Conservation (phyloP, 1,284 basidiomycete genomes). For the Cronartium ribicola region DNA sequence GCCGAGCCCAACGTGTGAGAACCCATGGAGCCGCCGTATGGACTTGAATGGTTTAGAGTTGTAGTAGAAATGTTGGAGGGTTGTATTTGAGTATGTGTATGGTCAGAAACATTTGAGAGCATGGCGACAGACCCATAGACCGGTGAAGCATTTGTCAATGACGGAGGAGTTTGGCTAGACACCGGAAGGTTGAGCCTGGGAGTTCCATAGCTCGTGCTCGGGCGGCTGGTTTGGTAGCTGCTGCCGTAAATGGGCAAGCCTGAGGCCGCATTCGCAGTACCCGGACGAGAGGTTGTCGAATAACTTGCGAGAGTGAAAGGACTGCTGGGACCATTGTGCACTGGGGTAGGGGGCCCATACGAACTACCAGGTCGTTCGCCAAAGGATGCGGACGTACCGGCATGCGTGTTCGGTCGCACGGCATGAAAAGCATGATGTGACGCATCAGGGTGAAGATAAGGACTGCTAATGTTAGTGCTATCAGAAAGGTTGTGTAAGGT, state of each 20-base stretch:
- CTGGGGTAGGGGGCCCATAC: background rate
- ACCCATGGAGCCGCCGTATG: background rate
- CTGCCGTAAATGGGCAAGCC: background rate
- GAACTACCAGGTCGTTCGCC: slow-evolving; percentile 7
- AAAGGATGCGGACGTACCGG: slow-evolving; percentile 12
- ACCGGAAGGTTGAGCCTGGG: slow-evolving; percentile 1
- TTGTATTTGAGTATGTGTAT: background rate
- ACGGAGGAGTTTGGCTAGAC: background rate
- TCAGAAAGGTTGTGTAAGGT: background rate
- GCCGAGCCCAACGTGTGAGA: background rate
- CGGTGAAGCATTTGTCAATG: background rate
- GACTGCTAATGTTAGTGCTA: background rate
- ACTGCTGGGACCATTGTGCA: background rate
- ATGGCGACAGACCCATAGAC: background rate
- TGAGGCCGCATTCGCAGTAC: background rate
- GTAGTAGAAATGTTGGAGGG: background rate
- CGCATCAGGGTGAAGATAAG: background rate
- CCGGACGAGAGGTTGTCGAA: background rate
- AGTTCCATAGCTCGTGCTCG: background rate
- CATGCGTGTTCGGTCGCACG: slow-evolving; percentile 20
- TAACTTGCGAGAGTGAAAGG: background rate
- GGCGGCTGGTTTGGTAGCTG: background rate
- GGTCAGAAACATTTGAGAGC: background rate
- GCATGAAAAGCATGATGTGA: background rate
- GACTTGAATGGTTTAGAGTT: background rate